These are phyloP conservation scores for Pseudozyma sp. DNA, from an alignment of 1,284 basidiomycete species.

Conservation along the genomic window DNA sequence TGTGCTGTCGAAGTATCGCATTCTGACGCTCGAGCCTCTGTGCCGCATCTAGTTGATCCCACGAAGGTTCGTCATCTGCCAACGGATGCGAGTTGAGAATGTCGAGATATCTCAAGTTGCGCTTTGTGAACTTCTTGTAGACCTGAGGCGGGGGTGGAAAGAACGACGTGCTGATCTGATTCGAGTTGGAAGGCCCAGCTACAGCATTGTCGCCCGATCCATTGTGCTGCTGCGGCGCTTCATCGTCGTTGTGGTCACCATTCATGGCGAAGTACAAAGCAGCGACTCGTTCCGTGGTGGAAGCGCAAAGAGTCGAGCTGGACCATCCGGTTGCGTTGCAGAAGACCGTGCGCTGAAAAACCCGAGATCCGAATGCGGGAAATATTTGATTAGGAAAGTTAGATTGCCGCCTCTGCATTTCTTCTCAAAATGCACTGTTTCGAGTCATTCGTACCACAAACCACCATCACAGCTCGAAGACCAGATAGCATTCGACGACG, in stretches of 20 bases:
- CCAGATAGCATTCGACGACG: too few species aligned
- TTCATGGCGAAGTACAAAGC: slow-evolving; percentile 13
- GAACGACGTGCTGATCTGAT: slow-evolving; percentile 56
- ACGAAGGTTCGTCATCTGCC: slow-evolving; percentile 21
- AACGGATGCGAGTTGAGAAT: slow-evolving; percentile 36
- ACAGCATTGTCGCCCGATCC: slow-evolving; percentile 4
- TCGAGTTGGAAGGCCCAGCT: slow-evolving; percentile 28
- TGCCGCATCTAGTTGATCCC: slow-evolving; percentile 22
- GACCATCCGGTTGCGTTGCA: too few species aligned
- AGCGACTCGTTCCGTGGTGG: not conserved
- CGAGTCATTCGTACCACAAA: not conserved
- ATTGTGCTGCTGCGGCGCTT: slow-evolving; percentile 7
- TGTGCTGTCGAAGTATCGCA: slow-evolving; percentile 18
- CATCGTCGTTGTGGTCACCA: slow-evolving; percentile 18
- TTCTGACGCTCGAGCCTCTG: slow-evolving; percentile 35
- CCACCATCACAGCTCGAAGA: not conserved
- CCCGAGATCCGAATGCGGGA: slow-evolving; percentile 22
- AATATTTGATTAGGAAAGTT: not conserved
- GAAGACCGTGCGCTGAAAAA: slow-evolving; percentile 12
- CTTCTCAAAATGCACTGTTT: not conserved
- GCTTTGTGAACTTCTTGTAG: slow-evolving; percentile 54
- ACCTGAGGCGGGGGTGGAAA: slow-evolving; percentile 61
- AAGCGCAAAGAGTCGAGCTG: not conserved
- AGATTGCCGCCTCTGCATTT: not conserved
- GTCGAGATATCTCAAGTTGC: slow-evolving; percentile 46